Conservation (phyloP, 208 protist genomes). For the Wallacemonas sp. region DNA sequence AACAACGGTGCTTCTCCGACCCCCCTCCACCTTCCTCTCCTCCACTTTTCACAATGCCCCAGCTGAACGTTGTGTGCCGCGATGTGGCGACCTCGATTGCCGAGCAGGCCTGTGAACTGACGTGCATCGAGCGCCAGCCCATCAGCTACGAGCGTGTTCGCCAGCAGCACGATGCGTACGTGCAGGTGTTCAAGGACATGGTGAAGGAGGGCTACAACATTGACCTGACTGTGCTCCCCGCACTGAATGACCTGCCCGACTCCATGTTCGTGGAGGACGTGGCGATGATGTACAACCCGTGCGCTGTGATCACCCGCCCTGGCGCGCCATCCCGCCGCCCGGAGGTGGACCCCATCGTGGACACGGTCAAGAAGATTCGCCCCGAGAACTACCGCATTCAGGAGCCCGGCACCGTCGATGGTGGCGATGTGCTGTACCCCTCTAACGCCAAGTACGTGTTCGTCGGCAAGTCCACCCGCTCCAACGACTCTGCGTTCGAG, state of each 20-base stretch:
- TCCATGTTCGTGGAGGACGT: constrained; percentile 60
- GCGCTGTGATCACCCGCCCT: constrained; percentile 46
- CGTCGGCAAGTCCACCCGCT: constrained; percentile 48
- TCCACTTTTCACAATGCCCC: constrained; percentile 25
- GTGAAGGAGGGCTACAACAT: constrained; percentile 45
- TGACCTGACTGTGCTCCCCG: constrained; percentile 40
- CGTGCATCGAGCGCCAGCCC: constrained; percentile 48
- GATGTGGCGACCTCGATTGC: constrained; percentile 31
- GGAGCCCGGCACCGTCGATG: constrained; percentile 44
- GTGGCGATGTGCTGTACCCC: constrained; percentile 49
- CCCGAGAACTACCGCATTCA: constrained; percentile 35
- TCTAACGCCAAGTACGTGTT: constrained; percentile 49
- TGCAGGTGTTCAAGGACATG: constrained; percentile 38
- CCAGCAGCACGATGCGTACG: constrained; percentile 49
- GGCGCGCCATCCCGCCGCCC: constrained; percentile 43
- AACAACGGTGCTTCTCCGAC: too few relatives aligned
- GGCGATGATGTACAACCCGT: constrained; percentile 45
- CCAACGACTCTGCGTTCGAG: constrained; percentile 42
- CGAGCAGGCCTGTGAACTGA: constrained; percentile 47
- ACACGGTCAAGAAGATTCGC: constrained; percentile 29
- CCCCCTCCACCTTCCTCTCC: not conserved
- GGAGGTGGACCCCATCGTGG: constrained; percentile 41
- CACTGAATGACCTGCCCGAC: constrained; percentile 44
- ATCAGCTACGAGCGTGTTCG: constrained; percentile 27
- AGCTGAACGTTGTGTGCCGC: constrained; percentile 47